A percentile compares a stretch with the other conserved stretches of the same genome.
phyloP scores from a whole-genome alignment of 768 basidiomycete species.

The Lactarius pseudohatsudake region DNA sequence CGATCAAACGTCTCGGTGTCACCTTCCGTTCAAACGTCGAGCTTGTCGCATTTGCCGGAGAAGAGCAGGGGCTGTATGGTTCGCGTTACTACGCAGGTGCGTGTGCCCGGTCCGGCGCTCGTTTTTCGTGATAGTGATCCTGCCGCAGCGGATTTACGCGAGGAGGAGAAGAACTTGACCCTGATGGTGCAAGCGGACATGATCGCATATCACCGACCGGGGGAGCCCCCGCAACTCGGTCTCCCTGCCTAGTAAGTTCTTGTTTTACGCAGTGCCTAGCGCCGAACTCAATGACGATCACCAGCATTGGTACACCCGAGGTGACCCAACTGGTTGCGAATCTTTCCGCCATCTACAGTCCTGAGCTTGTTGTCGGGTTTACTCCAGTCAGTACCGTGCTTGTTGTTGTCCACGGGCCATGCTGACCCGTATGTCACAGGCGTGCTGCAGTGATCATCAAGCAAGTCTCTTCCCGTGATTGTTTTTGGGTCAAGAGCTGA shows the following conservation, averaged over 20 bases:
- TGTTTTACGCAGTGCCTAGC: background rate
- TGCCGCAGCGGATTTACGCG: conserved; percentile 55
- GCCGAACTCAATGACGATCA: conserved; percentile 1
- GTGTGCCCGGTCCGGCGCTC: conserved; percentile 33
- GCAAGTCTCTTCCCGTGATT: conserved; percentile 36
- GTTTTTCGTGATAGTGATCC: conserved; percentile 2
- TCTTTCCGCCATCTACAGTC: conserved; percentile 76
- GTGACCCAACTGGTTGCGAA: conserved; percentile 75
- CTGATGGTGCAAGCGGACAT: conserved; percentile 92
- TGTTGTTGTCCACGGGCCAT: background rate
- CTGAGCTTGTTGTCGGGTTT: conserved; percentile 69
- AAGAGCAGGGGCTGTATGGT: conserved; percentile 87
- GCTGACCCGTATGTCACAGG: conserved; percentile 38
- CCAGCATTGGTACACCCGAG: conserved; percentile 76
- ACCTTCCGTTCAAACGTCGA: conserved; percentile 76
- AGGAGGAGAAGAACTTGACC: conserved; percentile 61
- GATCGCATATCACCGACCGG: conserved; percentile 78
- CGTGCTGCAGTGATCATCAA: conserved; percentile 93
- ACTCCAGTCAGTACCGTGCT: conserved; percentile 48
- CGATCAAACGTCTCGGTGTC: conserved; percentile 64
- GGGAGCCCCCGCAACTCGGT: conserved; percentile 82
- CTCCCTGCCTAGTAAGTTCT: conserved; percentile 63
- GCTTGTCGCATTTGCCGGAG: conserved; percentile 83
- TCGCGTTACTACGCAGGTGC: conserved; percentile 76
- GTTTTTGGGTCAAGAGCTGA: background rate